Evolutionary conservation across 1,139 yeast species (phyloP).

Genomic region (Geotrichum bryndzae): DNA sequence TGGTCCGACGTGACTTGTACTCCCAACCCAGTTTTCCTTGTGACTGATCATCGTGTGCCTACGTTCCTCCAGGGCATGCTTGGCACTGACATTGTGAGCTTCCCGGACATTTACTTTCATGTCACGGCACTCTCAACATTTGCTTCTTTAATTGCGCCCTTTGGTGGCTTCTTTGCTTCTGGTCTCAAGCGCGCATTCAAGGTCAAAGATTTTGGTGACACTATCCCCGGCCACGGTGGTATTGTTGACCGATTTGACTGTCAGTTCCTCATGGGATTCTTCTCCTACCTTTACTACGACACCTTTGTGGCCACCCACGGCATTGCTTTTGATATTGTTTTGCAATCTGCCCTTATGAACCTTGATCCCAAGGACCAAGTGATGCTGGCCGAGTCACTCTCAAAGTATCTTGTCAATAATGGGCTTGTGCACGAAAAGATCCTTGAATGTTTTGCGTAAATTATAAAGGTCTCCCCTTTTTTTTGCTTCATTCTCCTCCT

Average conservation of each 20-base stretch:
- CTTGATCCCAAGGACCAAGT: conserved; percentile 61
- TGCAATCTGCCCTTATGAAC: conserved; percentile 71
- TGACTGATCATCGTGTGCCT: conserved; percentile 74
- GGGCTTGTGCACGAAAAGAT: conserved; percentile 42
- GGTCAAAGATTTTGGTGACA: conserved; percentile 86
- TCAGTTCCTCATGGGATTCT: conserved; percentile 96
- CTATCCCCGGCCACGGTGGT: conserved; percentile 98
- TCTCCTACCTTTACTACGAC: conserved; percentile 85
- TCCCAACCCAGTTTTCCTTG: conserved; percentile 79
- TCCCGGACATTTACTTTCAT: conserved; percentile 88
- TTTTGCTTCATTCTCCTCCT: too few relatives aligned
- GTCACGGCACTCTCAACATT: conserved; percentile 81
- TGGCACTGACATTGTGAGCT: conserved; percentile 44
- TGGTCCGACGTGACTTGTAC: conserved; percentile 70
- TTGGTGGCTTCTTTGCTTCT: conserved; percentile 97
- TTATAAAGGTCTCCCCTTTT: not conserved
- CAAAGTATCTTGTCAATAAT: conserved; percentile 55
- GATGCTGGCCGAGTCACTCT: conserved; percentile 55
- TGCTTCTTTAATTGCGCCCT: conserved; percentile 96
- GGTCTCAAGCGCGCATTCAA: conserved; percentile 95
- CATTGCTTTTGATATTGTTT: conserved; percentile 62
- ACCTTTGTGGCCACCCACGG: conserved; percentile 69
- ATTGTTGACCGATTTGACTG: conserved; percentile 97
- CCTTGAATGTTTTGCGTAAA: not conserved
- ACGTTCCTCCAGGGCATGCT: conserved; percentile 49